Evolutionary conservation across 768 basidiomycete genomes (phyloP).

Genomic region (Rhodotorula graminis): DNA sequence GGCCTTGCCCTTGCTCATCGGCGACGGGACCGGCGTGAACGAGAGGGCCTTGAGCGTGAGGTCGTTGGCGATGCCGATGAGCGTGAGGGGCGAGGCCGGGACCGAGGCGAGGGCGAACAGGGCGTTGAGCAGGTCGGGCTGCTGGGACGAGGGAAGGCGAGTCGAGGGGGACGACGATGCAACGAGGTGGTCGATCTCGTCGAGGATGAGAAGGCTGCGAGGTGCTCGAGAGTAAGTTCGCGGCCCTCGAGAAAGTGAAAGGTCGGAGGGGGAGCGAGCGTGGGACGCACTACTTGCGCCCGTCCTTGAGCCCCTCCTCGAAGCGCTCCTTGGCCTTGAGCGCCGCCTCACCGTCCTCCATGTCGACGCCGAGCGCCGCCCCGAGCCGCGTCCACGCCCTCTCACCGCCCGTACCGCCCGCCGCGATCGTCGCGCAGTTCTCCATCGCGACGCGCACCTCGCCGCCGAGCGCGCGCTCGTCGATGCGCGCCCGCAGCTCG

Average conservation of each 20-base stretch:
- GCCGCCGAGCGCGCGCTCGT: conserved; percentile 44
- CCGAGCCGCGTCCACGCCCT: conserved; percentile 63
- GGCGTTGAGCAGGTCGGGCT: conserved; percentile 56
- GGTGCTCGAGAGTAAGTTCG: not conserved
- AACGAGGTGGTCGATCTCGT: conserved; percentile 77
- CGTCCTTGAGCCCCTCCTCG: conserved; percentile 50
- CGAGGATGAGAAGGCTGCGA: conserved; percentile 61
- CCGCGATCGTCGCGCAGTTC: conserved; percentile 74
- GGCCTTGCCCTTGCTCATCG: conserved; percentile 47
- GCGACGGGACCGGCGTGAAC: conserved; percentile 32
- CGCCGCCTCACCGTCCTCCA: conserved; percentile 38
- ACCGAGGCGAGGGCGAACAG: conserved; percentile 66
- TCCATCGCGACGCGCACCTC: conserved; percentile 55
- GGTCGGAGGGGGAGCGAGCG: not conserved
- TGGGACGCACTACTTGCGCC: conserved; percentile 56
- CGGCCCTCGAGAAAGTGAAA: no score
- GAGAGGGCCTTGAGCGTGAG: conserved; percentile 68
- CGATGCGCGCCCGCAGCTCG: conserved; percentile 40
- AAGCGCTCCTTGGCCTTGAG: conserved; percentile 46
- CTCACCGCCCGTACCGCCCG: conserved; percentile 41
- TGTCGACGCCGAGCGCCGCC: conserved; percentile 53
- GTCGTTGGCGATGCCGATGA: conserved; percentile 83
- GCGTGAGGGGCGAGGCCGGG: conserved; percentile 56
- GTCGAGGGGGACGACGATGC: conserved; percentile 45
- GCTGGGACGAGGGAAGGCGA: conserved; percentile 63